Percentiles rank a stretch among this genome's conserved stretches.
Evolutionary conservation across 2,329 filamentous ascomycete genomes (phyloP).

Genomic region (Septoria petroselini): DNA sequence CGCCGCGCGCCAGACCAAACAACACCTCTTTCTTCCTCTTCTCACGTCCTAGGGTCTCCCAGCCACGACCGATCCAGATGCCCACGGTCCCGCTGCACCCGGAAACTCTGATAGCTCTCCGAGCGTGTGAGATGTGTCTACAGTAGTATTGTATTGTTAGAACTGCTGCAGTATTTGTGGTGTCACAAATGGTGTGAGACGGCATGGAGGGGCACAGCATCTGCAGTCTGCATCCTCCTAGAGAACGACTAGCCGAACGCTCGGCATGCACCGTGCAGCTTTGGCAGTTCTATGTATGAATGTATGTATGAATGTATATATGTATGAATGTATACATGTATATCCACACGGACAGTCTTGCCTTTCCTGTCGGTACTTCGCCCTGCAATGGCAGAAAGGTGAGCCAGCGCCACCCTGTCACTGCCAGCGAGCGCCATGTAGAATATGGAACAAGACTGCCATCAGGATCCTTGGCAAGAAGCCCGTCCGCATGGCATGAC

Average conservation of each 20-base stretch:
- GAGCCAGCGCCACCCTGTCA: conserved; percentile 3
- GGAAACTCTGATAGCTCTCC: conserved; percentile 8
- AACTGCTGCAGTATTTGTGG: background rate
- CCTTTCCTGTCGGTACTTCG: conserved; percentile 10
- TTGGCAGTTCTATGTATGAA: no score
- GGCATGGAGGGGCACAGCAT: background rate
- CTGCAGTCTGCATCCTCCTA: conserved; percentile 1
- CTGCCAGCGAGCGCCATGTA: background rate
- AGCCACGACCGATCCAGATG: conserved; percentile 2
- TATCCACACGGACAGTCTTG: background rate
- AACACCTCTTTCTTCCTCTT: no score
- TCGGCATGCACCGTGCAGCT: no score
- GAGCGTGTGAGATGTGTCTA: no score
- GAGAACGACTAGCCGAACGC: no score
- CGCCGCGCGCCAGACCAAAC: background rate
- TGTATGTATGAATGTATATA: no score
- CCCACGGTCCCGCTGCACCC: background rate
- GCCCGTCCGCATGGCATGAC: background rate
- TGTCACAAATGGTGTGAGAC: background rate
- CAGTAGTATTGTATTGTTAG: no score
- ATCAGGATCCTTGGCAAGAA: background rate
- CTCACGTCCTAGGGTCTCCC: conserved; percentile 6
- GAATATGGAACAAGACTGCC: background rate
- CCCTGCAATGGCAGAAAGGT: background rate
- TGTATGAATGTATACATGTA: no score